Percentiles rank a stretch among this genome's conserved stretches.
Conservation (phyloP, 2,329 filamentous ascomycete species). For the Cladobotryum protrusum region DNA sequence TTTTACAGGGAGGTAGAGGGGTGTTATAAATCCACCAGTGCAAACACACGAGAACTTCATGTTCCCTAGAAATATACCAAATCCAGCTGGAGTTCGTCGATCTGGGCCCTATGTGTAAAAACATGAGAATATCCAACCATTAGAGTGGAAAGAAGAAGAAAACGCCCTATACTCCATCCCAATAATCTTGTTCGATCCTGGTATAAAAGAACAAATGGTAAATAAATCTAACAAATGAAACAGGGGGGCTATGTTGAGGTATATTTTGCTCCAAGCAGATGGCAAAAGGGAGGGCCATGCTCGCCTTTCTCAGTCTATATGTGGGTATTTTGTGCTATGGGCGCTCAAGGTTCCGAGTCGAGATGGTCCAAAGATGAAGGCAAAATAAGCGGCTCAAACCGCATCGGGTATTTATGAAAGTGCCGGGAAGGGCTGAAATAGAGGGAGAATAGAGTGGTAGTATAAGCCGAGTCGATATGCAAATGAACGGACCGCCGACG, state of each 20-base stretch:
- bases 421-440: constrained; percentile 20
- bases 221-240: constrained; percentile 27
- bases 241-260: constrained; percentile 19
- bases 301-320: constrained; percentile 31
- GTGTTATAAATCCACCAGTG: background rate
- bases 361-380: constrained; percentile 3
- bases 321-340: constrained; percentile 31
- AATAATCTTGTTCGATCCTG: constrained; percentile 2
- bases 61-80: background rate
- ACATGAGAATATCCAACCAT: constrained; percentile 9
- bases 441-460: constrained; percentile 17
- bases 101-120: constrained; percentile 1
- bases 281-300: constrained; percentile 17
- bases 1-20: background rate
- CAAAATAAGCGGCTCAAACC: constrained; percentile 16
- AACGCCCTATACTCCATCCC: constrained; percentile 21
- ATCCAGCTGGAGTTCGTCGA: background rate
- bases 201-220: constrained; percentile 9
- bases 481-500: constrained; percentile 15
- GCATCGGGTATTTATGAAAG: constrained; percentile 24
- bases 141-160: constrained; percentile 4
- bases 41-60: background rate
- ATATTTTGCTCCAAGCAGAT: constrained; percentile 24
- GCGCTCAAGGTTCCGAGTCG: constrained; percentile 15
- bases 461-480: constrained; percentile 22